Evolutionary conservation across 164 flowering plant genomes (phyloP), one percentile per base, ranked within the genome.

Genomic region (Nelumbo lutea): DNA sequence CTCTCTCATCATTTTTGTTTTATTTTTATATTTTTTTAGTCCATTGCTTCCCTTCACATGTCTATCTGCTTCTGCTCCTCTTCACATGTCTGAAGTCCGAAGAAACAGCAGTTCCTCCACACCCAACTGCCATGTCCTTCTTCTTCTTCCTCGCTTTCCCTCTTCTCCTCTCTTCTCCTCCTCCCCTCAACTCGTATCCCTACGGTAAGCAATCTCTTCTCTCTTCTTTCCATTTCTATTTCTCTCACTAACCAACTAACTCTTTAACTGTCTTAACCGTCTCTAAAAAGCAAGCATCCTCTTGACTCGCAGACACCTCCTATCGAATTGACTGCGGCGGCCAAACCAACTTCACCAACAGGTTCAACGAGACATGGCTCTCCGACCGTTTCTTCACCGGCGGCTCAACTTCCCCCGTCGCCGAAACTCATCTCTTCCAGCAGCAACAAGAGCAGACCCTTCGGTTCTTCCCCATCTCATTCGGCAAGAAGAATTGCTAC

Each of bases 401-500:
- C 64, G 99, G 99, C 3, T 65, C 83, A 48, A 38, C 82, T 41
- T 77, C 81, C 4, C 27, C 86, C 46, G 99, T 96, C 64, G 85
- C 99, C 66, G 90, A 91, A 76, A 98, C 98, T 5, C 87, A 85
- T 52, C 84, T 63, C 43, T 96, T 91, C 78, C 68, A 41, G 5
- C 74, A 75, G 66, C 75, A 66, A 3, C 88, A 84, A 42, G 97
- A 93, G 77, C 86, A 85, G 72, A 91, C 94, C 40, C 83, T 96
- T 65, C 86, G 98, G 13, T 91, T 67, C 88, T 96, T 96, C 76
- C 98, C 98, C 3, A 77, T 86, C 61, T 80, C 96, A 39, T 83
- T 82, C 68, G 99, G 99, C 64, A 93, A 93, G 68, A 96, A 96
- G 74, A 96, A 90, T 68, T 96, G 99, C 82, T 96, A 96, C 84